These are phyloP conservation scores for Botrytis fragariae DNA, from an alignment of 2,329 filamentous ascomycete species.

Conservation along the genomic window DNA sequence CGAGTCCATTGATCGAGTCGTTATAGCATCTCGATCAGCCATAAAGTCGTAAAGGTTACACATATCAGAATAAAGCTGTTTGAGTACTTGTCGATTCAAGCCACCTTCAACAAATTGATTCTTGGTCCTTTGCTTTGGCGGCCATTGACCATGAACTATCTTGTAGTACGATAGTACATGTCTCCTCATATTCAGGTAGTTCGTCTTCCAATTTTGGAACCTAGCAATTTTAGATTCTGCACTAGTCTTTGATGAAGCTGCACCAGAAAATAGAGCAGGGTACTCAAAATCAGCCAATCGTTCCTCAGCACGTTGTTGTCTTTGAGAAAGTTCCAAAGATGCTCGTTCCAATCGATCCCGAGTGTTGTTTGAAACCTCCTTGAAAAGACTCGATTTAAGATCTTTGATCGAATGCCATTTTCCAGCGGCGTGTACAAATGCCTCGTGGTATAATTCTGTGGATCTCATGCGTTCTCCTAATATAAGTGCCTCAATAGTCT, in stretches of 20 bases:
- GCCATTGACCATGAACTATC: constrained; percentile 71
- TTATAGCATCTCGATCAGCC: constrained; percentile 75
- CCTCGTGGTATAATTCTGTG: constrained; percentile 80
- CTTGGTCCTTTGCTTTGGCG: constrained; percentile 86
- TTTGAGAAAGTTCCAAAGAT: constrained; percentile 72
- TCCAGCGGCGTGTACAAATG: constrained; percentile 86
- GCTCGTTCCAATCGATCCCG: constrained; percentile 79
- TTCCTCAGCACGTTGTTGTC: constrained; percentile 66
- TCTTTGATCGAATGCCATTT: constrained; percentile 73
- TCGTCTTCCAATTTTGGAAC: constrained; percentile 79
- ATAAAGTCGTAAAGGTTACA: constrained; percentile 84
- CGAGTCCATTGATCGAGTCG: constrained; percentile 67
- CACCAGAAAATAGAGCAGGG: constrained; percentile 81
- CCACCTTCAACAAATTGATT: constrained; percentile 84
- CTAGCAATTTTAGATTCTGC: constrained; percentile 73
- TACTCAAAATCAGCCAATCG: constrained; percentile 89
- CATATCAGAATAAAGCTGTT: constrained; percentile 81
- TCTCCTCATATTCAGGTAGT: constrained; percentile 72
- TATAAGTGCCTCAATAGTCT: constrained; percentile 86
- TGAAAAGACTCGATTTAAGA: constrained; percentile 66
- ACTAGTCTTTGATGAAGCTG: constrained; percentile 78
- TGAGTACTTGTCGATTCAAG: constrained; percentile 78
- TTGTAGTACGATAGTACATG: constrained; percentile 62
- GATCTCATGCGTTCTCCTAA: constrained; percentile 85
- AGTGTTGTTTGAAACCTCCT: constrained; percentile 67